Percentiles rank a stretch among this genome's conserved stretches.
Evolutionary conservation across 768 basidiomycete species (phyloP).

Genomic region (Podaxis sp.): DNA sequence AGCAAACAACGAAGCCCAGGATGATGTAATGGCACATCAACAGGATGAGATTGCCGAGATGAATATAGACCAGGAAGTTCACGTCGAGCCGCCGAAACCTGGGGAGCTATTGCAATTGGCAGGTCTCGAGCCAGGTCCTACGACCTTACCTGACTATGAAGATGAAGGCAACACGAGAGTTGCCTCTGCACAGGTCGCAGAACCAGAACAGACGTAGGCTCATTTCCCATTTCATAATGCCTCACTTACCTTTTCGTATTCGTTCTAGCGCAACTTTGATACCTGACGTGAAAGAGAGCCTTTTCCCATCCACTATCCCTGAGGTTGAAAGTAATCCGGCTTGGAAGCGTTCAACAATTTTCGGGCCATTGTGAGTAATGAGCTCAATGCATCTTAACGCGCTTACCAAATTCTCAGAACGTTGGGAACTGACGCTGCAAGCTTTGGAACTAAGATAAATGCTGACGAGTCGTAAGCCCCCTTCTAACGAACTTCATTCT

Average conservation of each 20-base stretch:
- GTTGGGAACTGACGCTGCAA: constrained; percentile 30
- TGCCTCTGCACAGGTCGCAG: background rate
- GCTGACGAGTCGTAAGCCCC: constrained; percentile 29
- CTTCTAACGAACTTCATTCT: background rate
- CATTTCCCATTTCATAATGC: background rate
- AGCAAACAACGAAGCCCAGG: constrained; percentile 18
- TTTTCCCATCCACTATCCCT: constrained; percentile 39
- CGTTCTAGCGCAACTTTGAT: background rate
- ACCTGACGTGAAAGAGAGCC: constrained; percentile 7
- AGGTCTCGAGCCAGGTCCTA: constrained; percentile 39
- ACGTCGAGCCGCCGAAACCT: constrained; percentile 9
- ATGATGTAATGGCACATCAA: background rate
- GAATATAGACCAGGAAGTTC: constrained; percentile 7
- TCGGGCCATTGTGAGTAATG: constrained; percentile 58
- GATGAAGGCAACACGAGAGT: constrained; percentile 24
- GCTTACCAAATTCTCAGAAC: constrained; percentile 29
- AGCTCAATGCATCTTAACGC: background rate
- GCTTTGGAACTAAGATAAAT: background rate
- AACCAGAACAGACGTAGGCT: background rate
- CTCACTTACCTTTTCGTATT: background rate
- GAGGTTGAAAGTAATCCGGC: constrained; percentile 16
- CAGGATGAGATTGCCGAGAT: constrained; percentile 15
- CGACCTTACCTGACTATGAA: constrained; percentile 58
- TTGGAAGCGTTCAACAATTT: constrained; percentile 61
- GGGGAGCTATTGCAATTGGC: constrained; percentile 50